phyloP scores from a whole-genome alignment of 148 eudicot species.

The Silene latifolia region DNA sequence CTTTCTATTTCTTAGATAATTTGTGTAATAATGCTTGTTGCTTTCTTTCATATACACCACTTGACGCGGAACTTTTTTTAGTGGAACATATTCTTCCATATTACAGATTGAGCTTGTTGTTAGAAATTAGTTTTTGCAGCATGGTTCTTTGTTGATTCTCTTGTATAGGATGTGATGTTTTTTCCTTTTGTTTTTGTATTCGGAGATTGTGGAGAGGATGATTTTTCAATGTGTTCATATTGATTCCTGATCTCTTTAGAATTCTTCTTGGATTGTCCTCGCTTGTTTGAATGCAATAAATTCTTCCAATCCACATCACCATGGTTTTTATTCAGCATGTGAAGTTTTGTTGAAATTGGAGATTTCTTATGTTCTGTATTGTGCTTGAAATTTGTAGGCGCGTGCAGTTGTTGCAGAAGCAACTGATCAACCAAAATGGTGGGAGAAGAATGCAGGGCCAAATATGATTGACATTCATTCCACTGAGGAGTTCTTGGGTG shows the following conservation, averaged over 20 bases:
- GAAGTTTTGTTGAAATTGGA: neutral
- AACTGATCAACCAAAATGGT: conserved; percentile 92
- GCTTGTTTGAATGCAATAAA: neutral
- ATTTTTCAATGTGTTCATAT: neutral
- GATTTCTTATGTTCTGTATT: neutral
- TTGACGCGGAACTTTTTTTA: neutral
- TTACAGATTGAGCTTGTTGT: neutral
- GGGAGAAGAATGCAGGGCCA: conserved; percentile 95
- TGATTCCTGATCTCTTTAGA: neutral
- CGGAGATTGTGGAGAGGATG: neutral
- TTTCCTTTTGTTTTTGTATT: neutral
- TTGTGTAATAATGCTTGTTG: neutral
- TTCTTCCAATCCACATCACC: neutral
- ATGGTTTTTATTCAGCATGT: neutral
- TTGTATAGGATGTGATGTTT: neutral
- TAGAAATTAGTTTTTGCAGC: neutral
- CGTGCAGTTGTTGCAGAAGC: conserved; percentile 74
- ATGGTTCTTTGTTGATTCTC: neutral
- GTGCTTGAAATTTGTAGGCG: conserved; percentile 39
- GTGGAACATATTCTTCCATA: neutral
- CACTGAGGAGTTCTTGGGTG: conserved; percentile 73
- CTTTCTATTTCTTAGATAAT: neutral
- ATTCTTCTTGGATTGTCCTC: neutral
- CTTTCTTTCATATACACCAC: neutral
- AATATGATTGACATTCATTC: conserved; percentile 98